phyloP scores from a whole-genome alignment of 2,329 filamentous ascomycete genomes.

The Diaporthe batatas region DNA sequence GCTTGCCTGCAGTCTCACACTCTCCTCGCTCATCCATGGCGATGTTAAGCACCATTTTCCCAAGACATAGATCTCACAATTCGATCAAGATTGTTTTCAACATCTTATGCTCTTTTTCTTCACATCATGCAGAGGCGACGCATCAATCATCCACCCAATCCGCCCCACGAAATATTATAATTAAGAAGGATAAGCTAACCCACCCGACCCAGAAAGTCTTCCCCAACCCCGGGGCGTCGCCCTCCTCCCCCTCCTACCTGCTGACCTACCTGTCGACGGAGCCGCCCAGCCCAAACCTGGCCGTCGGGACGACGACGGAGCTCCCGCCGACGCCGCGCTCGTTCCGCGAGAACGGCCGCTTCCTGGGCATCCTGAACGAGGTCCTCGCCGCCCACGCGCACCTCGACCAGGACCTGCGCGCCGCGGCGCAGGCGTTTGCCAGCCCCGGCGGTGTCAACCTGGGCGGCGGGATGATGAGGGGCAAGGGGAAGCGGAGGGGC shows the following conservation, averaged over 20 bases:
- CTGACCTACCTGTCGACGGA: constrained; percentile 71
- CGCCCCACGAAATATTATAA: neutral
- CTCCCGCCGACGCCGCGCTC: constrained; percentile 73
- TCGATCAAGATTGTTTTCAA: neutral
- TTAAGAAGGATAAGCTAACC: constrained; percentile 38
- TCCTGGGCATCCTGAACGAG: constrained; percentile 70
- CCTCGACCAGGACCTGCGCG: constrained; percentile 66
- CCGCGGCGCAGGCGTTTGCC: constrained; percentile 72
- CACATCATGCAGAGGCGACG: neutral
- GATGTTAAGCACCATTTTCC: neutral
- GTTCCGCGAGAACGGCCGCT: constrained; percentile 71
- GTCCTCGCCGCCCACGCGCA: constrained; percentile 68
- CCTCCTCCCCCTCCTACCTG: constrained; percentile 57
- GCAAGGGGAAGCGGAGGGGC: constrained; percentile 56
- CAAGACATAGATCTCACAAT: neutral
- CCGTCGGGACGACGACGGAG: constrained; percentile 70
- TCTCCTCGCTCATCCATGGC: neutral
- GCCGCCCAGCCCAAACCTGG: constrained; percentile 62
- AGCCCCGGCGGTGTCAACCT: constrained; percentile 67
- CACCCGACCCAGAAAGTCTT: constrained; percentile 66
- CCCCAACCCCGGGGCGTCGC: constrained; percentile 58
- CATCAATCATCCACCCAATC: neutral
- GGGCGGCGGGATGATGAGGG: constrained; percentile 60
- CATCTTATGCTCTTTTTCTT: neutral
- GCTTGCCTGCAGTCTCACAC: constrained; percentile 4